Evolutionary conservation across 2,329 filamentous ascomycete species (phyloP).

Genomic region (Parasarocladium wereldwijsianum): DNA sequence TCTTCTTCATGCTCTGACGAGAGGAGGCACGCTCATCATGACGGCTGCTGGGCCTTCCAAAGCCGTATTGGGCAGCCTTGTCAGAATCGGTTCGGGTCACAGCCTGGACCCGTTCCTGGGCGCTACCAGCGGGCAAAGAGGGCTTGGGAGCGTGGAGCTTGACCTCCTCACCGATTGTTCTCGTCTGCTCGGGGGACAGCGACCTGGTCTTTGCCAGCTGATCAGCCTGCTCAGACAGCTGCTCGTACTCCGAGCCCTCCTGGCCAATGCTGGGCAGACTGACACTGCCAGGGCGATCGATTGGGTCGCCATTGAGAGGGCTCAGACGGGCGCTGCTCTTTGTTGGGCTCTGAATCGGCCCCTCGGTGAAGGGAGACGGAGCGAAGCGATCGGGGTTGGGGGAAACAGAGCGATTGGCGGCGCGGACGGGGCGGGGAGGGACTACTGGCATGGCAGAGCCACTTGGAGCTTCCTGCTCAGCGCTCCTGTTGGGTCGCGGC

Average conservation of each 20-base stretch:
- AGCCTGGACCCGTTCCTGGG: slow-evolving; percentile 66
- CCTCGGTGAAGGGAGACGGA: slow-evolving; percentile 73
- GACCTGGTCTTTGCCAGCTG: slow-evolving; percentile 16
- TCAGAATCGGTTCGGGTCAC: slow-evolving; percentile 90
- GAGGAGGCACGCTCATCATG: slow-evolving; percentile 31
- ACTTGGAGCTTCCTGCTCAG: slow-evolving; percentile 27
- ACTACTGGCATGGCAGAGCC: slow-evolving; percentile 43
- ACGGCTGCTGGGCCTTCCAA: slow-evolving; percentile 49
- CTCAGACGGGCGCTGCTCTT: slow-evolving; percentile 16
- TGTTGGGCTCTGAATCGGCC: slow-evolving; percentile 32
- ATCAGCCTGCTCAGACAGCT: slow-evolving; percentile 18
- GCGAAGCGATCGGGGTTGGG: slow-evolving; percentile 67
- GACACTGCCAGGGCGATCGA: slow-evolving; percentile 59
- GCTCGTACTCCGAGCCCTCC: slow-evolving; percentile 80
- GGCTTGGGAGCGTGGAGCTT: slow-evolving; percentile 83
- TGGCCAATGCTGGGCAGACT: slow-evolving; percentile 74
- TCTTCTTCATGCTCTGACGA: slow-evolving; percentile 42
- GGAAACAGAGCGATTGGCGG: slow-evolving; percentile 61
- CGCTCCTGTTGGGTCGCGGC: slow-evolving; percentile 37
- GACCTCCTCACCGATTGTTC: slow-evolving; percentile 65
- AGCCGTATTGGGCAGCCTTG: slow-evolving; percentile 68
- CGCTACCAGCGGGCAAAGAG: slow-evolving; percentile 65
- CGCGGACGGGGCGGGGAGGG: slow-evolving; percentile 63
- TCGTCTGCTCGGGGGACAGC: slow-evolving; percentile 53
- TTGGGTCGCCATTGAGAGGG: slow-evolving; percentile 24